phyloP scores from a whole-genome alignment of 2,329 filamentous ascomycete genomes.

The Diaporthe eres region DNA sequence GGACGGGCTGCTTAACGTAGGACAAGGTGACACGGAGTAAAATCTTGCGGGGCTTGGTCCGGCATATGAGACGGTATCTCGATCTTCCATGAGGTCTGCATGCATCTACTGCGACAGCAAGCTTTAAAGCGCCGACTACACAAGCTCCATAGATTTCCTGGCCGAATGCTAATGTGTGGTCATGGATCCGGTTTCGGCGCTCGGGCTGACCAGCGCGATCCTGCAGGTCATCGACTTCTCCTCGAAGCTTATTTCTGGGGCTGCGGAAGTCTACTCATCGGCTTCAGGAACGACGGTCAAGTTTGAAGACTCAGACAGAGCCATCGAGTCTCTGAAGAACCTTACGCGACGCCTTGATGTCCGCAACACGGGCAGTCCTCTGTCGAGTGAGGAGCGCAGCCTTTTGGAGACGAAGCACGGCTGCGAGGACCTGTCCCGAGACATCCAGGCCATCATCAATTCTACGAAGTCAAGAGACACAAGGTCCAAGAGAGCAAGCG shows the following conservation, averaged over 20 bases:
- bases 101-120: not conserved
- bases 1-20: not conserved
- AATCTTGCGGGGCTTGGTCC: not conserved
- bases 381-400: not conserved
- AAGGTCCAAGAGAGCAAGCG: not conserved
- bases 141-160: not conserved
- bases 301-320: not conserved
- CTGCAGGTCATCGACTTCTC: conserved; percentile 15
- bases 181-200: conserved; percentile 13
- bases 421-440: conserved; percentile 1
- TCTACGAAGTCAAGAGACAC: not conserved
- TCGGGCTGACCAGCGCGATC: conserved; percentile 15
- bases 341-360: conserved; percentile 8
- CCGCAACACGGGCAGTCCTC: not conserved
- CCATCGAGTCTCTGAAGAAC: not conserved
- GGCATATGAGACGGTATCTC: not conserved
- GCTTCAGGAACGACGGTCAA: not conserved
- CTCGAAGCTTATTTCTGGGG: conserved; percentile 4
- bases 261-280: conserved; percentile 21
- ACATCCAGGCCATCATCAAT: not conserved
- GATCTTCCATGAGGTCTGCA: not conserved
- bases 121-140: not conserved
- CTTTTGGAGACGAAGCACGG: conserved; percentile 5
- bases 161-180: not conserved
- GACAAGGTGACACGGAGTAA: not conserved